phyloP scores from a whole-genome alignment of 106 monocot species.

The Platanthera zijinensis region DNA sequence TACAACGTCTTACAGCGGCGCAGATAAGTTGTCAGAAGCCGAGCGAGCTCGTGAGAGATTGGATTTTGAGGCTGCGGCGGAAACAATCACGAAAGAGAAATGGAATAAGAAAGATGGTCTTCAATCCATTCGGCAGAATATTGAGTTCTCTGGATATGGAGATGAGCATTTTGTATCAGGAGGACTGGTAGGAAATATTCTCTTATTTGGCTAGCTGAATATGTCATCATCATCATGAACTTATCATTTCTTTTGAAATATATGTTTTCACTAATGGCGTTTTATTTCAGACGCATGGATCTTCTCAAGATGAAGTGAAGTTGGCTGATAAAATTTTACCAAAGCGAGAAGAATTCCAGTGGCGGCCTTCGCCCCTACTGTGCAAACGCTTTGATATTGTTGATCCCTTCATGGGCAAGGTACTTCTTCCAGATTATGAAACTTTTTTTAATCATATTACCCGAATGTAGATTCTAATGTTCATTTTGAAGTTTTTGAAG shows the following conservation, averaged over 20 bases:
- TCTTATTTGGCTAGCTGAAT: neutral
- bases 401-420: slow-evolving; percentile 98
- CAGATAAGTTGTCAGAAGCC: slow-evolving; percentile 47
- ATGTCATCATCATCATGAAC: neutral
- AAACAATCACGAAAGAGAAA: slow-evolving; percentile 56
- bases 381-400: slow-evolving; percentile 96
- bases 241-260: neutral
- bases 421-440: slow-evolving; percentile 18
- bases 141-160: slow-evolving; percentile 11
- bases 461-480: neutral
- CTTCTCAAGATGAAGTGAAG: slow-evolving; percentile 33
- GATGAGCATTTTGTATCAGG: slow-evolving; percentile 45
- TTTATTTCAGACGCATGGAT: slow-evolving; percentile 9
- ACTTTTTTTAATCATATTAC: neutral
- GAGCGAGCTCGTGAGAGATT: slow-evolving; percentile 82
- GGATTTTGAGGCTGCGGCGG: slow-evolving; percentile 88
- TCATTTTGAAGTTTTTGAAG: neutral
- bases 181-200: slow-evolving; percentile 22
- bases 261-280: neutral
- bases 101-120: slow-evolving; percentile 10
- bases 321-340: slow-evolving; percentile 29
- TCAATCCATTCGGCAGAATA: slow-evolving; percentile 13
- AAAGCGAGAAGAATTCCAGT: slow-evolving; percentile 79
- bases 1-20: slow-evolving; percentile 22
- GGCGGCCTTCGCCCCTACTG: slow-evolving; percentile 76